phyloP scores from a whole-genome alignment of 345 rosid genomes.

The Syzygium aromaticum region DNA sequence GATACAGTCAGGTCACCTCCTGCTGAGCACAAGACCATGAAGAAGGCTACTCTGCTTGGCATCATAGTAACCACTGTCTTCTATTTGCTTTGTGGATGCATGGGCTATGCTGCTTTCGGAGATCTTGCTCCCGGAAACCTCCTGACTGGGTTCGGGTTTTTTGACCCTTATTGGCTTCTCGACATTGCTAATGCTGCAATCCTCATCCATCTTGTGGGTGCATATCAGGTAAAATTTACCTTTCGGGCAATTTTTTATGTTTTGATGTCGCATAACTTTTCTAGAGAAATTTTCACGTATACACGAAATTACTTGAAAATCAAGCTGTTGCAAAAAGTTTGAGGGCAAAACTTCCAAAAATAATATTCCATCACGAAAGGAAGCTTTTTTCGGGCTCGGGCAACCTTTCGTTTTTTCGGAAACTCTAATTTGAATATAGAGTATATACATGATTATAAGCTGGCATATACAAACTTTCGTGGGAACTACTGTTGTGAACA shows the following conservation, averaged over 20 bases:
- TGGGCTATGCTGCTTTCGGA: slow-evolving; percentile 83
- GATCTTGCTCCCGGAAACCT: slow-evolving; percentile 69
- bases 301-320: too few species aligned
- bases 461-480: not conserved
- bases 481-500: not conserved
- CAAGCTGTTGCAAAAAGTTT: too few species aligned
- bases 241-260: too few species aligned
- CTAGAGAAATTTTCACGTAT: too few species aligned
- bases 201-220: slow-evolving; percentile 70
- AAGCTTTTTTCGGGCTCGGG: too few species aligned
- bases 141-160: slow-evolving; percentile 72
- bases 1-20: slow-evolving; percentile 79
- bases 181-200: slow-evolving; percentile 67
- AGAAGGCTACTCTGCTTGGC: slow-evolving; percentile 52
- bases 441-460: not conserved
- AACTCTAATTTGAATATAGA: not conserved
- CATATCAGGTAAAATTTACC: slow-evolving; percentile 35
- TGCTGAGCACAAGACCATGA: slow-evolving; percentile 65
- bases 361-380: too few species aligned
- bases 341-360: too few species aligned
- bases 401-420: not conserved
- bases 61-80: slow-evolving; percentile 42
- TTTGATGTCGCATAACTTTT: too few species aligned
- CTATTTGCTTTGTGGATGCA: slow-evolving; percentile 68
- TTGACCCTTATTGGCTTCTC: slow-evolving; percentile 70